phyloP scores from a whole-genome alignment of 176 grass and related monocot species.

The Carex littledalei region DNA sequence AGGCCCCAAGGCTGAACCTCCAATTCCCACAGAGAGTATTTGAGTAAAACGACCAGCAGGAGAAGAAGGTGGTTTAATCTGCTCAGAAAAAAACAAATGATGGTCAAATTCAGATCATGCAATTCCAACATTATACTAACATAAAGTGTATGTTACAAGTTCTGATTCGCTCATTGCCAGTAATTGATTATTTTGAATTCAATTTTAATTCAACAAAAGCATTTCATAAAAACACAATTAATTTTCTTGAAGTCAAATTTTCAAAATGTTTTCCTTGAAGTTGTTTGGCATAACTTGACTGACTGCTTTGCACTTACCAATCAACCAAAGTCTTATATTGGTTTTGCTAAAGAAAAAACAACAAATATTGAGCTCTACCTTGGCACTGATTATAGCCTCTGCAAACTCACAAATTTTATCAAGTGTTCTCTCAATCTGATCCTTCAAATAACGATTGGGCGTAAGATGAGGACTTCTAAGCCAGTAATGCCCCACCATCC shows the following conservation, averaged over 20 bases:
- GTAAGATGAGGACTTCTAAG: conserved; percentile 65
- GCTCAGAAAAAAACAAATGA: conserved; percentile 31
- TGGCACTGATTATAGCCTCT: conserved; percentile 64
- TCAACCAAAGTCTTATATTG: neutral
- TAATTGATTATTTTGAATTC: neutral
- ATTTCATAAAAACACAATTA: neutral
- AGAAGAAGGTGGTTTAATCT: conserved; percentile 87
- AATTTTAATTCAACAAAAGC: neutral
- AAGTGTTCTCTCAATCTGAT: conserved; percentile 72
- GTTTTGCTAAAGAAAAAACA: neutral
- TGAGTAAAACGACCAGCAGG: conserved; percentile 78
- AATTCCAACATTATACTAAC: neutral
- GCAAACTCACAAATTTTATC: conserved; percentile 75
- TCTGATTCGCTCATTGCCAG: neutral
- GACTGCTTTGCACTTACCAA: neutral
- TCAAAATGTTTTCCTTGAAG: too few species aligned
- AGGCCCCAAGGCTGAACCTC: conserved; percentile 89
- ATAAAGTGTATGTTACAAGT: neutral
- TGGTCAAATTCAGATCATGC: neutral
- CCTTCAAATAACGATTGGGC: conserved; percentile 59
- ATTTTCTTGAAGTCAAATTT: neutral
- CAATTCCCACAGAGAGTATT: conserved; percentile 90
- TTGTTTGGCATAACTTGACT: neutral
- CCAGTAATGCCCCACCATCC: conserved; percentile 98
- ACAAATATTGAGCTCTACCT: conserved; percentile 36